Percentiles rank a stretch among this genome's conserved stretches.
Conservation (phyloP, 2,329 filamentous ascomycete species). For the Microcyclospora tardicrescens region DNA sequence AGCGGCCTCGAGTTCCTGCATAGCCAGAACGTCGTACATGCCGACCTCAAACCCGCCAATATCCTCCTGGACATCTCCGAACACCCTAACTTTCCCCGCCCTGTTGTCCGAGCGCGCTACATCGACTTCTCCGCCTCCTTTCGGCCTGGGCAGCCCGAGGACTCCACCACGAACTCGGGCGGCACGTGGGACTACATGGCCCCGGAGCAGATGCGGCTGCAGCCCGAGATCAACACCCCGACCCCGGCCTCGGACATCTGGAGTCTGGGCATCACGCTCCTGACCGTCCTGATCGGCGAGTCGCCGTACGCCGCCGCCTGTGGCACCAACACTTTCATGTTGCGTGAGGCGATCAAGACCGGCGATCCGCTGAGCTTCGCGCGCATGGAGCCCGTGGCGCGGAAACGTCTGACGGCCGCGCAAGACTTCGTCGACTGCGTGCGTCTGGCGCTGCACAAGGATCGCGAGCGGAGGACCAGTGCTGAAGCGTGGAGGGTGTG, state of each 20-base stretch:
- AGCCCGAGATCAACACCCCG: slow-evolving; percentile 17
- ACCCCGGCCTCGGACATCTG: slow-evolving; percentile 30
- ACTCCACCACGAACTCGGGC: slow-evolving; percentile 19
- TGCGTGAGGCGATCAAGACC: slow-evolving; percentile 32
- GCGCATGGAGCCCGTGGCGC: slow-evolving; percentile 23
- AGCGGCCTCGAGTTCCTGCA: slow-evolving; percentile 31
- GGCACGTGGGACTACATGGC: slow-evolving; percentile 38
- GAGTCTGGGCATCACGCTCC: slow-evolving; percentile 32
- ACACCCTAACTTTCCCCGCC: slow-evolving; percentile 10
- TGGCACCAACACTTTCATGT: slow-evolving; percentile 27
- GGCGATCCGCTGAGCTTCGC: slow-evolving; percentile 30
- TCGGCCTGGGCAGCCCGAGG: slow-evolving; percentile 8
- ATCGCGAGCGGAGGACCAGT: slow-evolving; percentile 16
- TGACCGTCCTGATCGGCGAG: slow-evolving; percentile 29
- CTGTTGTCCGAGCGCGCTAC: slow-evolving; percentile 20
- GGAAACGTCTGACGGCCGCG: slow-evolving; percentile 20
- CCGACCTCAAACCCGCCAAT: slow-evolving; percentile 37
- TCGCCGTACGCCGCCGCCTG: slow-evolving; percentile 29
- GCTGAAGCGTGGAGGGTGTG: slow-evolving; percentile 21
- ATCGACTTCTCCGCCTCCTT: slow-evolving; percentile 34
- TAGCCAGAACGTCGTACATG: slow-evolving; percentile 27
- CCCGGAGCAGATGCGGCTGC: slow-evolving; percentile 19
- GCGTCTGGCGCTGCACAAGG: slow-evolving; percentile 25
- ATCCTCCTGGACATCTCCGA: slow-evolving; percentile 26
- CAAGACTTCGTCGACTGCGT: slow-evolving; percentile 26